Evolutionary conservation across 192 early-diverging fungal species (phyloP), one percentile per base, ranked within the genome.

Genomic region (Gonapodya prolifera): DNA sequence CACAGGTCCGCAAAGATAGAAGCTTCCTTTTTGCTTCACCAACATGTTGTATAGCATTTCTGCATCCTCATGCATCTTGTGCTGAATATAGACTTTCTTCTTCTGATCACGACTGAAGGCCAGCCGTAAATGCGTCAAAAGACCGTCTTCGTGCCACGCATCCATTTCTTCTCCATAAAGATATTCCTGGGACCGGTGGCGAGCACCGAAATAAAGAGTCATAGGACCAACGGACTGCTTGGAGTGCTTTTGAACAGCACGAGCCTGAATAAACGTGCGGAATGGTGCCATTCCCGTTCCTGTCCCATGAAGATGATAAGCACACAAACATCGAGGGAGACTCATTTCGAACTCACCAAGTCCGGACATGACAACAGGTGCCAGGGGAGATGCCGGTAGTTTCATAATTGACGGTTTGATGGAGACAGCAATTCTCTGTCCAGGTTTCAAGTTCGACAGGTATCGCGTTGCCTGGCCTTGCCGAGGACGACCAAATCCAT

Each of bases 381-480:
- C 91, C 35, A 81, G 79, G 80, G 92, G 91, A 29, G 86, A 84
- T 32, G 91, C 87, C 74, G 96, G 96, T 77, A 98, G 83, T 81
- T 95, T 96, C 96, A 98, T 98, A 18, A 98, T 95, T 0, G 94
- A 95, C 32, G 95, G 94, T 86, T 96, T 98, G 86, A 98, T 91
- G 35, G 92, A 90, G 18, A 98, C 96, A 18, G 91, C 91, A 61
- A 98, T 86, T 1, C 79, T 79, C 73, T 86, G 84, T 34, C 94
- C 94, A 2, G 91, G 81, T n/a, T 82, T 79, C 30, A 94, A 83
- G 30, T 87, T 80, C 30, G 89, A 81, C 70, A 98, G 83, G 88
- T 94, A 98, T 69, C 93, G 90, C 31, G 95, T 98, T 82, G 94
- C 95, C 83, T 98, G 96, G 77, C 96, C 96, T 35, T 83, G 87